These are phyloP conservation scores for Ophiosphaerella herpotricha DNA, from an alignment of 2,329 filamentous ascomycete species.

Conservation along the genomic window DNA sequence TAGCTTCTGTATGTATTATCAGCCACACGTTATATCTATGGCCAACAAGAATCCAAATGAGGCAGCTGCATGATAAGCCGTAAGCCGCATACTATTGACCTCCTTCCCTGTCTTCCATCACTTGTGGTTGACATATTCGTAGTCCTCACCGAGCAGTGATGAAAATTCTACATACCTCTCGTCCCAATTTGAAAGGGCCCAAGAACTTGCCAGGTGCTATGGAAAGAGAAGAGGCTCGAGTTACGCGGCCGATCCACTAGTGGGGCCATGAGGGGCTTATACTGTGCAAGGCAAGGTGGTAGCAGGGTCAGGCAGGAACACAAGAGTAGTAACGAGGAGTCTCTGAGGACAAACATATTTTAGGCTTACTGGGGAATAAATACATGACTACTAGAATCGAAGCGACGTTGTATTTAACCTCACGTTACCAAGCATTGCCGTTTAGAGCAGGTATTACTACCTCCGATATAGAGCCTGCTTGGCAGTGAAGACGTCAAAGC, in stretches of 20 bases:
- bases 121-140: background rate
- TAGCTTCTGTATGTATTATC: constrained; percentile 51
- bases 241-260: constrained; percentile 14
- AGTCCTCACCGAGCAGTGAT: background rate
- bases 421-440: constrained; percentile 1
- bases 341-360: background rate
- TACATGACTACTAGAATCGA: background rate
- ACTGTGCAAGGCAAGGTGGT: constrained; percentile 8
- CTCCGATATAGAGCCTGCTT: constrained; percentile 3
- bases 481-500: constrained; percentile 7
- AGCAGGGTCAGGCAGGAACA: background rate
- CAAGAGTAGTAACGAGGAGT: background rate
- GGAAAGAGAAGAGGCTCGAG: constrained; percentile 37
- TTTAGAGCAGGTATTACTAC: constrained; percentile 8
- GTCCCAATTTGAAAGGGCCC: constrained; percentile 65
- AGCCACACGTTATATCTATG: constrained; percentile 10
- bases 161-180: constrained; percentile 53
- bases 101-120: too few species aligned
- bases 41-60: background rate
- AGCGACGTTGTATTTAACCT: background rate
- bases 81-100: background rate
- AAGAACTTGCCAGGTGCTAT: constrained; percentile 55
- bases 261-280: constrained; percentile 24
- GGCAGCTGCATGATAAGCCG: too few species aligned
- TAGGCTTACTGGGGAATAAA: background rate